phyloP scores from a whole-genome alignment of 176 grass and related monocot species.

The Lolium perenne region DNA sequence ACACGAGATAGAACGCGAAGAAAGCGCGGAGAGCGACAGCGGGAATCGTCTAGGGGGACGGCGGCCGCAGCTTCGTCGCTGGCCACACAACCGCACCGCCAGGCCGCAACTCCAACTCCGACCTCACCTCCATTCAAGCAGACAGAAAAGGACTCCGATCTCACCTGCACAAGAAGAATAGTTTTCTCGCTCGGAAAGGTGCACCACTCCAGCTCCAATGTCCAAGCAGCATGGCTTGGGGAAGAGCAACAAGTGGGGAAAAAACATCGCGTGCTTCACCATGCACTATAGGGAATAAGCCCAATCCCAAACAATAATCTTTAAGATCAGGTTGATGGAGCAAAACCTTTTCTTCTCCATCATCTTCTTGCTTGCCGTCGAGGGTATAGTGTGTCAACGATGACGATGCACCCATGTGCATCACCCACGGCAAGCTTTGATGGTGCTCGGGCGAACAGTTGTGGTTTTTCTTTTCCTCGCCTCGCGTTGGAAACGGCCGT shows the following conservation, averaged over 20 bases:
- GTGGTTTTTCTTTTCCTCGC: neutral
- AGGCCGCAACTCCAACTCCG: neutral
- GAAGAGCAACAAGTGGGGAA: neutral
- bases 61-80: slow-evolving; percentile 58
- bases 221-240: neutral
- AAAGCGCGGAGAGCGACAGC: slow-evolving; percentile 3
- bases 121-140: neutral
- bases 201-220: neutral
- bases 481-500: neutral
- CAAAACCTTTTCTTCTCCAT: neutral
- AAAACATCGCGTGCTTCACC: neutral
- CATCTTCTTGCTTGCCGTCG: neutral
- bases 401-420: neutral
- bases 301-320: neutral
- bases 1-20: neutral
- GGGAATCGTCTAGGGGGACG: slow-evolving; percentile 16
- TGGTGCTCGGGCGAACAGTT: neutral
- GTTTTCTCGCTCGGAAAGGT: neutral
- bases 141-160: neutral
- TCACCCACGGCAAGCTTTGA: neutral
- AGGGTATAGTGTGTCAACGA: neutral
- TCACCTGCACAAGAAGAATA: neutral
- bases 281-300: neutral
- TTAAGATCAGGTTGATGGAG: neutral
- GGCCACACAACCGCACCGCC: slow-evolving; percentile 51